These are phyloP conservation scores for Brasenia schreberi DNA, from an alignment of 164 flowering plant species.

Conservation along the genomic window DNA sequence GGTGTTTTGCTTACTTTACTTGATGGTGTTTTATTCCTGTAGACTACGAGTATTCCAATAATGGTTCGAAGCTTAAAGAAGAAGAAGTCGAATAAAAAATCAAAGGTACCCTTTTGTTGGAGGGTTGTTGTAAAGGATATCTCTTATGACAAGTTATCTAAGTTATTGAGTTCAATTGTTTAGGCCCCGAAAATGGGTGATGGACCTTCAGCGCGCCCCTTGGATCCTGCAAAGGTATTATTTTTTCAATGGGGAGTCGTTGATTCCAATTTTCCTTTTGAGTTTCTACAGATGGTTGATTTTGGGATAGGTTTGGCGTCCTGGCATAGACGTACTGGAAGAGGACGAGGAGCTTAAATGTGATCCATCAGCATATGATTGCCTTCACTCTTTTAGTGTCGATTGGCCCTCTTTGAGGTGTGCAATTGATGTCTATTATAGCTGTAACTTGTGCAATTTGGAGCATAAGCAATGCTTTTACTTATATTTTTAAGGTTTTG, in stretches of 20 bases:
- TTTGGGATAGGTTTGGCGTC: conserved; percentile 44
- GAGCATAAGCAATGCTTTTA: too few relatives aligned
- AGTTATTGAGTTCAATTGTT: not conserved
- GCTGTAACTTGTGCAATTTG: not conserved
- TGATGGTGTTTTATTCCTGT: too few relatives aligned
- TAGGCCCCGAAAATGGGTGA: not conserved
- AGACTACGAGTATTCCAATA: too few relatives aligned
- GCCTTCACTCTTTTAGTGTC: conserved; percentile 72
- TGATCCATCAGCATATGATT: conserved; percentile 78
- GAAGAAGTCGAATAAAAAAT: not conserved
- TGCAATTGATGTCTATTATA: not conserved
- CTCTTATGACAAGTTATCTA: not conserved
- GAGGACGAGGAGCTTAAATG: conserved; percentile 94
- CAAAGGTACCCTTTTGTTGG: not conserved
- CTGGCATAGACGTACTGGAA: conserved; percentile 82
- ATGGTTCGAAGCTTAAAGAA: not conserved
- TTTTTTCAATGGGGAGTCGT: not conserved
- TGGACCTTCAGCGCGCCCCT: not conserved
- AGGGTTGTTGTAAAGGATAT: not conserved
- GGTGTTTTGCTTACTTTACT: too few relatives aligned
- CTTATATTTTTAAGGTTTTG: too few relatives aligned
- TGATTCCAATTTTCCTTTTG: not conserved
- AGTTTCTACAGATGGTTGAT: not conserved
- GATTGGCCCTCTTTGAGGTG: conserved; percentile 97
- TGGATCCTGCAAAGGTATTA: not conserved